phyloP scores from a whole-genome alignment of 225 moss, liverwort and hornwort species.

The Neckera pumila region DNA sequence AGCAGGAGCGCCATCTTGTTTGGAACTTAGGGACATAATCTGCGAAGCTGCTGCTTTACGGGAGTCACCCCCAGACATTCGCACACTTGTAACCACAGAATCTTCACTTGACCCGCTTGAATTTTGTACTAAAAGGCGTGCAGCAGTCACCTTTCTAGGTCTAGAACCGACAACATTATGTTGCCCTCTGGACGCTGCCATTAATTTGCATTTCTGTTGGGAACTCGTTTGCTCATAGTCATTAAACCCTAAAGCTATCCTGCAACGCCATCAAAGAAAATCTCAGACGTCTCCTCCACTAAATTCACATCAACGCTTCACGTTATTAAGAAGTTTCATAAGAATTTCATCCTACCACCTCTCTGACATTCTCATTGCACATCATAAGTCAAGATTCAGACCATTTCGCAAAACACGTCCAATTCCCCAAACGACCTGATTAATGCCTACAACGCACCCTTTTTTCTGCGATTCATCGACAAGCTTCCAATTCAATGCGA shows the following conservation, averaged over 20 bases:
- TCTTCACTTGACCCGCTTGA: slow-evolving; percentile 1
- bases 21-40: neutral
- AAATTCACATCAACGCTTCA: neutral
- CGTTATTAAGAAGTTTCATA: neutral
- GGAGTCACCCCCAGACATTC: slow-evolving; percentile 1
- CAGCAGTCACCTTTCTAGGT: neutral
- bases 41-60: neutral
- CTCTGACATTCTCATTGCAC: neutral
- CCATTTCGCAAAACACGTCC: neutral
- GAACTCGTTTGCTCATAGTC: neutral
- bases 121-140: neutral
- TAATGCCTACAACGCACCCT: neutral
- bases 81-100: neutral
- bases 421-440: neutral
- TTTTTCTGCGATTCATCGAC: neutral
- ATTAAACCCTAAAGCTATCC: slow-evolving; percentile 17
- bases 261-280: neutral
- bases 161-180: neutral
- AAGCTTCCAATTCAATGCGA: neutral
- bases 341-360: neutral
- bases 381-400: neutral
- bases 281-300: neutral
- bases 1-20: neutral
- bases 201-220: neutral
- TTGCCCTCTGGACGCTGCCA: neutral